Conservation (phyloP, 768 basidiomycete species). For the Favolaschia claudopus region DNA sequence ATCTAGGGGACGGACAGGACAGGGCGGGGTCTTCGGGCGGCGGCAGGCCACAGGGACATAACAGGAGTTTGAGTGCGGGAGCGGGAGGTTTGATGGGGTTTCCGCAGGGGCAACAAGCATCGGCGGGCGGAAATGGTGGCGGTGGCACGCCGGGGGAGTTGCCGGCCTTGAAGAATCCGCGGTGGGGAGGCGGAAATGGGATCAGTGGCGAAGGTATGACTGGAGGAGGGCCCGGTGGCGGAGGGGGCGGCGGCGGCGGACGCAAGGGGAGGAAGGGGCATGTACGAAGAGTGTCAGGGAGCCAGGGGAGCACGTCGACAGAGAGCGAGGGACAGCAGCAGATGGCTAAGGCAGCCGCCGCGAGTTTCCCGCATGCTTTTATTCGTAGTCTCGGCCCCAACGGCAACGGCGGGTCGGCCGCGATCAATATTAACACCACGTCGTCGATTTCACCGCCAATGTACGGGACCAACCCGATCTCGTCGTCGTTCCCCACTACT, state of each 20-base stretch:
- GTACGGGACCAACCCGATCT: constrained; percentile 23
- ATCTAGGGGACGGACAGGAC: constrained; percentile 69
- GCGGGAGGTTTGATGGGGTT: constrained; percentile 25
- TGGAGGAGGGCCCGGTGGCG: background rate
- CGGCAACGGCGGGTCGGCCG: background rate
- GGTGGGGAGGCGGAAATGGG: background rate
- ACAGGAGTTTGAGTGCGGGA: constrained; percentile 34
- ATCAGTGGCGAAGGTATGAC: background rate
- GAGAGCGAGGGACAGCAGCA: constrained; percentile 36
- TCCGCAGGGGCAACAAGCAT: background rate
- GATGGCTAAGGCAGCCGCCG: constrained; percentile 34
- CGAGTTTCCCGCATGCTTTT: constrained; percentile 35
- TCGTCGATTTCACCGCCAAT: constrained; percentile 11
- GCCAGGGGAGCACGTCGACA: constrained; percentile 39
- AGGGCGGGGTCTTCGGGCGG: constrained; percentile 45
- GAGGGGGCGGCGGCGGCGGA: constrained; percentile 1
- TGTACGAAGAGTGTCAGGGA: constrained; percentile 38
- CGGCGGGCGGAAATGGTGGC: background rate
- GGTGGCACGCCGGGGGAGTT: constrained; percentile 7
- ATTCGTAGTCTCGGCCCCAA: constrained; percentile 29
- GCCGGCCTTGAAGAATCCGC: constrained; percentile 14
- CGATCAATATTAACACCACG: constrained; percentile 13
- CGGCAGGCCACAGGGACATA: constrained; percentile 28
- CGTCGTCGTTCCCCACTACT: constrained; percentile 28
- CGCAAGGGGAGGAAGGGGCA: constrained; percentile 32